Base-by-base conservation (phyloP, 768 basidiomycete genomes). In the Podaxis pistillaris region DNA sequence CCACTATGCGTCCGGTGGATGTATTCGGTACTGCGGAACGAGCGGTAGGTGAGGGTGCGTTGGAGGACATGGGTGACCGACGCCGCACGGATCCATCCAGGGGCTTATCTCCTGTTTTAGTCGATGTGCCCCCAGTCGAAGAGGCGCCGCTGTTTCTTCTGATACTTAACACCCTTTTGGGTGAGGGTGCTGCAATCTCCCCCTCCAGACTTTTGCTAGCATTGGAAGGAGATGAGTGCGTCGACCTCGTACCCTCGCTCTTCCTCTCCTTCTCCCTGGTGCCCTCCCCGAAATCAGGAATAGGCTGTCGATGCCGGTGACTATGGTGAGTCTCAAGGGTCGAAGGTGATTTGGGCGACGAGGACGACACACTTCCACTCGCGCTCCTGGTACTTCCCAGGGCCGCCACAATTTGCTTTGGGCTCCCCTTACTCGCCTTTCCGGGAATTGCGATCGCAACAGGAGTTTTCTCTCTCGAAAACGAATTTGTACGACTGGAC, bases 31-130 rank as follows among this genome's bases (percentile, higher is more conserved):
- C 51, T 9, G 26, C 46, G 19, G 61, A 37, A 26, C 61, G 61
- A 41, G 54, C 17, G 1, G 47, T 56, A 12, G 61, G 61, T 17
- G 61, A 62, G 17, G 58, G 49, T 22, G n/a, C 15, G 22, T 52
- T 37, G 36, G 54, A 24, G 36, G 66, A 61, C 26, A 72, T 68
- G 30, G 69, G 63, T 19, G 68, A 60, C 26, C 68, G 73, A 62
- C 71, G 72, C 61, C 61, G 69, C 40, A 59, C 63, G 22, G 67
- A 50, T 40, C 56, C 65, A 38, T 62, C 61, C 3, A 38, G 61
- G 46, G 41, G 1, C 19, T 51, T 56, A n/a, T 56, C 61, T 56
- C 33, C 47, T 13, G 12, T 38, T 49, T 30, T 62, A 5, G 44
- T 50, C 12, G 37, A 17, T 2, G 54, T 36, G 33, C 33, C 36